phyloP scores from a whole-genome alignment of 2,329 filamentous ascomycete genomes.

The Arthrobotrys sinensis region DNA sequence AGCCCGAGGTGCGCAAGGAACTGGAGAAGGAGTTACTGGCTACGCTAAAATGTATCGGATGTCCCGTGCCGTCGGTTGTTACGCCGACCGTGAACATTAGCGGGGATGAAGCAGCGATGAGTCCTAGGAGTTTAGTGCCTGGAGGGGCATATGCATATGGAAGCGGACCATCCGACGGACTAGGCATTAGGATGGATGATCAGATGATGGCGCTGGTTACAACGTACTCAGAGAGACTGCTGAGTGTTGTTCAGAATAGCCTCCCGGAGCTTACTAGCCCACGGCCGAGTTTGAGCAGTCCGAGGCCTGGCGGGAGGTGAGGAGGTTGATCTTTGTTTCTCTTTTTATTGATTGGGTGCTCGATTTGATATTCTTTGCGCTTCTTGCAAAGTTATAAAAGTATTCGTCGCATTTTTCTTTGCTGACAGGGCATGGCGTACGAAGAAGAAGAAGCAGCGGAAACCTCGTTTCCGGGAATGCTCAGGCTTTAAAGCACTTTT shows the following conservation, averaged over 20 bases:
- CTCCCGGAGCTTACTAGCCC: constrained; percentile 49
- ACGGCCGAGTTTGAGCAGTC: constrained; percentile 41
- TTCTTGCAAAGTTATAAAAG: constrained; percentile 19
- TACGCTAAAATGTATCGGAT: constrained; percentile 54
- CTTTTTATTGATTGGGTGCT: constrained; percentile 5
- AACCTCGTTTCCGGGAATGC: background rate
- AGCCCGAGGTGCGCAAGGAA: constrained; percentile 48
- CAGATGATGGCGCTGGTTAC: constrained; percentile 58
- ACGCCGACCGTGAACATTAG: constrained; percentile 48
- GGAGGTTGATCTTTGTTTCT: constrained; percentile 7
- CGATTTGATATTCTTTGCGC: constrained; percentile 17
- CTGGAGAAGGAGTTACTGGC: constrained; percentile 56
- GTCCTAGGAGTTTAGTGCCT: constrained; percentile 32
- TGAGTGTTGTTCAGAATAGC: constrained; percentile 55
- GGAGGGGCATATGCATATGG: constrained; percentile 13
- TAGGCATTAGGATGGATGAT: constrained; percentile 55
- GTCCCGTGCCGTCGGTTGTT: constrained; percentile 17
- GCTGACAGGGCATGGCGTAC: background rate
- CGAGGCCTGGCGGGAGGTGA: constrained; percentile 27
- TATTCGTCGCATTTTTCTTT: constrained; percentile 16
- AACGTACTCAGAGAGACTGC: constrained; percentile 54
- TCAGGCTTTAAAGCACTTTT: background rate
- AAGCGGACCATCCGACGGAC: constrained; percentile 23
- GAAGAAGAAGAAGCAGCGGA: background rate
- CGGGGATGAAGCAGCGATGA: constrained; percentile 33